Conservation (phyloP, 495 filamentous ascomycete genomes). For the Achaetomiella virescens region DNA sequence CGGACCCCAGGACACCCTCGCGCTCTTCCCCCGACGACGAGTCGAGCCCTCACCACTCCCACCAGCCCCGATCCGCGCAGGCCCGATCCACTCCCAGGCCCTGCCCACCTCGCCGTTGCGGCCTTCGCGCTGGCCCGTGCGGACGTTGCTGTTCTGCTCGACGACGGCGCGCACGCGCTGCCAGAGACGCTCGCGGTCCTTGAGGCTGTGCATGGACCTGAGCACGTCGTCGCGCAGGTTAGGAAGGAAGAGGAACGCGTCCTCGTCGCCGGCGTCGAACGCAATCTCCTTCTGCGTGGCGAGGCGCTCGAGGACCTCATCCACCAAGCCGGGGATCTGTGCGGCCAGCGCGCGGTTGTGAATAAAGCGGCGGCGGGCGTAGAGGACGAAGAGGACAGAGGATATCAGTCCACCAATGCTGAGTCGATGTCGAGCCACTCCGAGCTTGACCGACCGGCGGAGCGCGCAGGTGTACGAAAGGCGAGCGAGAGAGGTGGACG, state of each 20-base stretch:
- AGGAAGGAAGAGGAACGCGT: conserved; percentile 75
- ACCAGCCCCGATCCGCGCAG: conserved; percentile 37
- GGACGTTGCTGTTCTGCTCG: conserved; percentile 87
- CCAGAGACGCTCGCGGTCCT: conserved; percentile 73
- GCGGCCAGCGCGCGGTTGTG: conserved; percentile 56
- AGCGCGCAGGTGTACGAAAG: conserved; percentile 82
- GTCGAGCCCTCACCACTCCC: conserved; percentile 29
- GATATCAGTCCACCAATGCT: conserved; percentile 69
- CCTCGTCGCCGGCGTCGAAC: conserved; percentile 56
- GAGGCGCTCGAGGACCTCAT: conserved; percentile 73
- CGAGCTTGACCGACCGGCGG: conserved; percentile 82
- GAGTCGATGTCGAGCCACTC: conserved; percentile 93
- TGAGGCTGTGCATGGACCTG: conserved; percentile 68
- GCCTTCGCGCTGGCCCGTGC: conserved; percentile 75
- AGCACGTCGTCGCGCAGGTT: conserved; percentile 90
- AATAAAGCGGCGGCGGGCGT: conserved; percentile 51
- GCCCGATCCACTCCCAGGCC: conserved; percentile 95
- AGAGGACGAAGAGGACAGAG: conserved; percentile 42
- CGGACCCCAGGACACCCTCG: conserved; percentile 41
- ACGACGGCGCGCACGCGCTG: conserved; percentile 72
- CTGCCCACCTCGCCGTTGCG: conserved; percentile 78
- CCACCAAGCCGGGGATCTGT: conserved; percentile 71
- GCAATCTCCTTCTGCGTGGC: conserved; percentile 73
- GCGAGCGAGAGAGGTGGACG: conserved; percentile 75
- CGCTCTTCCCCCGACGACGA: conserved; percentile 45